A percentile compares a stretch with the other conserved stretches of the same genome.
Evolutionary conservation across 1,139 yeast genomes (phyloP).

Genomic region (Saccharomycopsis phalli): DNA sequence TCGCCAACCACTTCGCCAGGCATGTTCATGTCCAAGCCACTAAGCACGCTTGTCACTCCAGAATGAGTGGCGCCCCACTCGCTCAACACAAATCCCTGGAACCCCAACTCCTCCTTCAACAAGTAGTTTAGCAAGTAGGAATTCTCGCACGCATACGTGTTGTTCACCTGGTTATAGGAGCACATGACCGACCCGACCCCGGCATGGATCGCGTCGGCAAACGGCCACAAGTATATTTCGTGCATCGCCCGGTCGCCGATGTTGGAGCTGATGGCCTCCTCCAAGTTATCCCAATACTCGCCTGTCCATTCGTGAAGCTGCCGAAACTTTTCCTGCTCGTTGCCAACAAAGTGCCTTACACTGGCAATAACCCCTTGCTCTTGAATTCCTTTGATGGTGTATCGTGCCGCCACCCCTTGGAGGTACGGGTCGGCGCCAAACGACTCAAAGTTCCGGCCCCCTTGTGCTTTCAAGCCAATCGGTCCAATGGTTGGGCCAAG

Average conservation of each 20-base stretch:
- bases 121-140: slow-evolving; percentile 46
- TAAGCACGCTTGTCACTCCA: slow-evolving; percentile 47
- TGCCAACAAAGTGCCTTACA: slow-evolving; percentile 47
- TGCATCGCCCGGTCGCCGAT: slow-evolving; percentile 58
- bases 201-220: slow-evolving; percentile 52
- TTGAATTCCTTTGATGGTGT: slow-evolving; percentile 42
- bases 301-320: slow-evolving; percentile 27
- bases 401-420: slow-evolving; percentile 48
- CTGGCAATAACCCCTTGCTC: slow-evolving; percentile 49
- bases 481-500: slow-evolving; percentile 61
- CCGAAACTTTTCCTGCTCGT: slow-evolving; percentile 60
- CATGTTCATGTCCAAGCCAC: slow-evolving; percentile 63
- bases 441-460: slow-evolving; percentile 62
- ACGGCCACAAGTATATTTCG: slow-evolving; percentile 59
- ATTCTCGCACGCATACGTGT: slow-evolving; percentile 54
- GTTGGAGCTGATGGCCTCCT: slow-evolving; percentile 34
- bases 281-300: slow-evolving; percentile 16
- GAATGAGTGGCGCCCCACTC: slow-evolving; percentile 61
- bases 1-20: slow-evolving; percentile 49
- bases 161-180: slow-evolving; percentile 50
- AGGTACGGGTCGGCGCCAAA: slow-evolving; percentile 58
- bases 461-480: slow-evolving; percentile 53
- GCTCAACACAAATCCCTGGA: slow-evolving; percentile 58
- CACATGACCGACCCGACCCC: slow-evolving; percentile 60
- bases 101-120: slow-evolving; percentile 54